Base-by-base conservation (phyloP, 192 early-diverging fungal species). In the Backusella tarrabulga region DNA sequence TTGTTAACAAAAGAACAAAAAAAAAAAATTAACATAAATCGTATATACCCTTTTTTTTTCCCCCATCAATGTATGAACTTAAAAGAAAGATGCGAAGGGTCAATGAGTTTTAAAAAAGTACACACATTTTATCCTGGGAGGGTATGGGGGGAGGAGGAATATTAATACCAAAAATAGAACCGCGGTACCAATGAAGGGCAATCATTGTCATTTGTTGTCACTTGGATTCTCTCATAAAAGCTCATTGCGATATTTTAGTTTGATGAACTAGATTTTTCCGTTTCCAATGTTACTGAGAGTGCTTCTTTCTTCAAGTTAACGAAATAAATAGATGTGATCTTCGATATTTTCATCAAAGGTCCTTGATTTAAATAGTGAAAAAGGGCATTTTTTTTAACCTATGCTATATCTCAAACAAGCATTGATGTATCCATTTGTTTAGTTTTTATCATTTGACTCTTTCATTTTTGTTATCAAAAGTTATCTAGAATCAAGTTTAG, bases 111-210 rank as follows among this genome's bases (percentile, higher is more conserved):
- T 54, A 60, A 60, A 60, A 50, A 50, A 17, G 19, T 44, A 50
- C 44, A 50, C 9, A 9, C 46, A 19, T 6, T 52, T 52, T 60
- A 23, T 26, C 29, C 54, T 26, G 54, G 21, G 8, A 11, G 21
- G 7, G 2, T 26, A 23, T 23, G 54, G 9, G 9, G 9, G 29
- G 29, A 1, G 29, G 29, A 32, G 29, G 1, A 32, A 32, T 32
- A 32, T 32, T 60, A 60, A 60, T 60, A 60, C 54, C 54, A 26
- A 60, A 60, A 60, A 60, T 60, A 60, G 54, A 60, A 60, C 23
- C 21, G 7, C 23, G 21, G 54, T 60, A 60, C 54, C 54, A 60
- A 60, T 60, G 54, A 60, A 60, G 23, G 19, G 3, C 6, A 60
- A 60, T 60, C 23, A 9, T 60, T 60, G 54, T 21, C n/a, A 60